A percentile compares a stretch with the other conserved stretches of the same genome.
Conservation (phyloP, 116 monocot genomes). For the Iris pallida region DNA sequence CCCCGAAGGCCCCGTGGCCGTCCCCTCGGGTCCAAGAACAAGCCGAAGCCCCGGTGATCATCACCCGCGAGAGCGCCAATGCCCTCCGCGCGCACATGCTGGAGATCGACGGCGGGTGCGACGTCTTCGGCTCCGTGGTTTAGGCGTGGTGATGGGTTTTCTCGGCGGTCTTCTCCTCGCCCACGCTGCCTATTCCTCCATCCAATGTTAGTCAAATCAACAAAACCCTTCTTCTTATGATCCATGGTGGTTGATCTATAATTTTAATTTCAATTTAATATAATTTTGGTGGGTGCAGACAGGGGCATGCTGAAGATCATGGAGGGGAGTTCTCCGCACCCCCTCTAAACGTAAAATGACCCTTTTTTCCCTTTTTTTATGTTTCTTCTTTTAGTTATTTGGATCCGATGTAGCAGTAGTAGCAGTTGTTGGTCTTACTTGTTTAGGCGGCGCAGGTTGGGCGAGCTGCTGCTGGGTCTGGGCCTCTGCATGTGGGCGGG, state of each 20-base stretch:
- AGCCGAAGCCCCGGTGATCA: no score
- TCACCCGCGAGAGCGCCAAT: no score
- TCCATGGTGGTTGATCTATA: no score
- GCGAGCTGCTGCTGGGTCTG: slow-evolving; percentile 65
- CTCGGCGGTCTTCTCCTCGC: slow-evolving; percentile 70
- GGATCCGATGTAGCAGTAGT: neutral
- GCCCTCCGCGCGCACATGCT: no score
- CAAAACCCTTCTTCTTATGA: neutral
- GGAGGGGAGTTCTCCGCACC: slow-evolving; percentile 77
- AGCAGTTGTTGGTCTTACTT: neutral
- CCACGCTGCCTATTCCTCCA: slow-evolving; percentile 78
- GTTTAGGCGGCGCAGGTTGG: slow-evolving; percentile 43
- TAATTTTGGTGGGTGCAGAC: slow-evolving; percentile 31
- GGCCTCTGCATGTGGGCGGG: slow-evolving; percentile 62
- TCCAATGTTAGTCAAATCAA: slow-evolving; percentile 49
- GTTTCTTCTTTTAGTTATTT: slow-evolving; percentile 2
- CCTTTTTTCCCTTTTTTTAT: neutral
- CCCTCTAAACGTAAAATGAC: slow-evolving; percentile 50
- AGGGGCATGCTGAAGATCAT: slow-evolving; percentile 76
- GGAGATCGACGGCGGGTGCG: no score
- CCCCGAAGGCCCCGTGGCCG: no score
- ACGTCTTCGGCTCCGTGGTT: neutral
- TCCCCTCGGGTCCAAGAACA: no score
- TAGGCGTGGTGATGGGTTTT: slow-evolving; percentile 45
- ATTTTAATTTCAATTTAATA: neutral